A percentile compares a stretch with the other conserved stretches of the same genome.
Evolutionary conservation across 2,329 filamentous ascomycete species (phyloP).

Genomic region (Fusarium buxicola): DNA sequence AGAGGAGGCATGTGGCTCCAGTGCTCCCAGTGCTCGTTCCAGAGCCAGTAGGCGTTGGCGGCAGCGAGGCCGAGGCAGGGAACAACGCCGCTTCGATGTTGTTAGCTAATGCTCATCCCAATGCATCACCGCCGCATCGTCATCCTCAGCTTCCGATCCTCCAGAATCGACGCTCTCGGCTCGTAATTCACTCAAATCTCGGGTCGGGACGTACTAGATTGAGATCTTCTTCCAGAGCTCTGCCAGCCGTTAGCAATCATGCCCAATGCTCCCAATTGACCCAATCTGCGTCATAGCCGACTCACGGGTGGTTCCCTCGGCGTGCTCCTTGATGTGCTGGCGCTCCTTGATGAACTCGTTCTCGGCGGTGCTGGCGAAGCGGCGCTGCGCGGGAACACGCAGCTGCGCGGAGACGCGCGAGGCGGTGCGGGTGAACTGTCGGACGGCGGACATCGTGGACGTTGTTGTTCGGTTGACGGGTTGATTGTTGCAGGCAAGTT

Average conservation of each 20-base stretch:
- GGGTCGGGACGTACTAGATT: constrained; percentile 79
- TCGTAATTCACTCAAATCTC: constrained; percentile 45
- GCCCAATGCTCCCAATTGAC: constrained; percentile 36
- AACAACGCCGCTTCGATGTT: constrained; percentile 72
- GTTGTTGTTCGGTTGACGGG: constrained; percentile 44
- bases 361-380: constrained; percentile 79
- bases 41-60: constrained; percentile 90
- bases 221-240: constrained; percentile 97
- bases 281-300: constrained; percentile 41
- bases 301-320: constrained; percentile 84
- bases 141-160: constrained; percentile 27
- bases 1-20: constrained; percentile 85
- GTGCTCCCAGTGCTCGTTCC: constrained; percentile 98
- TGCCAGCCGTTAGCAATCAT: constrained; percentile 58
- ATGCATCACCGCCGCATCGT: constrained; percentile 17
- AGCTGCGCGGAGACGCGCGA: constrained; percentile 73
- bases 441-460: constrained; percentile 72
- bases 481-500: constrained; percentile 43
- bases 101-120: constrained; percentile 37
- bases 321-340: constrained; percentile 90
- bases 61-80: constrained; percentile 77
- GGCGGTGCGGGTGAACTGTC: constrained; percentile 69
- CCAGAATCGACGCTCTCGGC: constrained; percentile 25
- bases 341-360: constrained; percentile 96
- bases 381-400: constrained; percentile 73